Evolutionary conservation across 1,284 basidiomycete species (phyloP).

Genomic region (Cryptococcus hybrid): DNA sequence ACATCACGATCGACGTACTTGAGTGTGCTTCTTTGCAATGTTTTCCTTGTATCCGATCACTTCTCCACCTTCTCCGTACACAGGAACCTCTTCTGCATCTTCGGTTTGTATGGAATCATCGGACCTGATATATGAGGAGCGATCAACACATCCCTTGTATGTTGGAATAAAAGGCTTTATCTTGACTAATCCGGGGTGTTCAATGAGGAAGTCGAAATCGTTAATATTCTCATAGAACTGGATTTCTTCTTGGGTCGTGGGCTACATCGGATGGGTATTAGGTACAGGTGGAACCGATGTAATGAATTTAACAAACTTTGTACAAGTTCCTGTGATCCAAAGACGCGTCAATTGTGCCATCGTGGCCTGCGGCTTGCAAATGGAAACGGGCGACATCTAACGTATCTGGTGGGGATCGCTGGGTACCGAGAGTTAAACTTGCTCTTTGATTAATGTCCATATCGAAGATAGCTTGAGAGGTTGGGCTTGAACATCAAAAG

Average conservation of each 20-base stretch:
- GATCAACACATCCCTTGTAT: conserved; percentile 2
- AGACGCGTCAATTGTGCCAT: no score
- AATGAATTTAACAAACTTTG: no score
- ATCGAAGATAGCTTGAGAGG: no score
- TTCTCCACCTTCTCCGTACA: not conserved
- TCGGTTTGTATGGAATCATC: not conserved
- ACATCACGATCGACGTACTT: not conserved
- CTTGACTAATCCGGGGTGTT: not conserved
- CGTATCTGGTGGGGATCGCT: no score
- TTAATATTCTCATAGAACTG: conserved; percentile 2
- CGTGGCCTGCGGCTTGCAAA: no score
- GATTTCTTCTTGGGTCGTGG: not conserved
- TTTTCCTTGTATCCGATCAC: not conserved
- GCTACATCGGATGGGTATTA: no score
- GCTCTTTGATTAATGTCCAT: no score
- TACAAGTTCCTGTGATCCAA: no score
- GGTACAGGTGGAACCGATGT: no score
- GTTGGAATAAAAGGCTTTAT: not conserved
- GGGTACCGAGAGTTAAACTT: no score
- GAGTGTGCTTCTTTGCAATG: not conserved
- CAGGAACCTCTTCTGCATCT: not conserved
- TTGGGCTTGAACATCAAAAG: no score
- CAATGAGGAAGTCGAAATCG: not conserved
- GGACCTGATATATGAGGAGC: not conserved
- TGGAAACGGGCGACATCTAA: no score